A percentile compares a stretch with the other conserved stretches of the same genome.
Evolutionary conservation across 306 rosid species (phyloP).

Genomic region (Dalbergia cultrata): DNA sequence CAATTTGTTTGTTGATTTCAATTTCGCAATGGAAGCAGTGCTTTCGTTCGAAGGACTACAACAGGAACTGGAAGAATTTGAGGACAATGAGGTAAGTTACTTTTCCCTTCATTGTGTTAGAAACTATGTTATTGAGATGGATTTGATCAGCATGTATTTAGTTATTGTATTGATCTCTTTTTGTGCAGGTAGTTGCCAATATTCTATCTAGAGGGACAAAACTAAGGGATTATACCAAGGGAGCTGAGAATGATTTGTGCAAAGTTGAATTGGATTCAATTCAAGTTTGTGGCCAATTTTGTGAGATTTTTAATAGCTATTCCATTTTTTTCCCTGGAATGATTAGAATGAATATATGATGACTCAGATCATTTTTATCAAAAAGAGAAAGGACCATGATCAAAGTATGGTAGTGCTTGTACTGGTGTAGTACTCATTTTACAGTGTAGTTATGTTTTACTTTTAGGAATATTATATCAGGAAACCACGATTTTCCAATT

Average conservation of each 20-base stretch:
- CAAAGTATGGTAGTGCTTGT: not conserved
- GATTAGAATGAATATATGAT: not conserved
- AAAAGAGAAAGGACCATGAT: no score
- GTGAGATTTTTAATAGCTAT: not conserved
- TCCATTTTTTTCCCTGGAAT: not conserved
- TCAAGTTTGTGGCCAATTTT: slow-evolving; percentile 70
- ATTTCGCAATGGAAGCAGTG: no score
- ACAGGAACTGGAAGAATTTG: slow-evolving; percentile 94
- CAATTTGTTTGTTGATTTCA: no score
- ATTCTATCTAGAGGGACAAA: slow-evolving; percentile 88
- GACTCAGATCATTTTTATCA: not conserved
- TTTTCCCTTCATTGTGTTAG: slow-evolving; percentile 10
- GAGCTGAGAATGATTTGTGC: slow-evolving; percentile 90
- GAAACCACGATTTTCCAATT: slow-evolving; percentile 2
- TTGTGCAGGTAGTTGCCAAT: slow-evolving; percentile 81
- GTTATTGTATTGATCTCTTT: slow-evolving; percentile 1
- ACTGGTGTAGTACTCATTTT: not conserved
- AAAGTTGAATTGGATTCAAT: slow-evolving; percentile 96
- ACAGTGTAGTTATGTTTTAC: not conserved
- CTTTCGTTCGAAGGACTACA: slow-evolving; percentile 94
- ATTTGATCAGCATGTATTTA: not conserved
- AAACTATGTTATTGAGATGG: slow-evolving; percentile 23
- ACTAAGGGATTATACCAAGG: slow-evolving; percentile 90
- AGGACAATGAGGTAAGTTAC: slow-evolving; percentile 74
- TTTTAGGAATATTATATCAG: not conserved